phyloP scores from a whole-genome alignment of 2,329 filamentous ascomycete species.

The Aotearoamyces nothofagi region DNA sequence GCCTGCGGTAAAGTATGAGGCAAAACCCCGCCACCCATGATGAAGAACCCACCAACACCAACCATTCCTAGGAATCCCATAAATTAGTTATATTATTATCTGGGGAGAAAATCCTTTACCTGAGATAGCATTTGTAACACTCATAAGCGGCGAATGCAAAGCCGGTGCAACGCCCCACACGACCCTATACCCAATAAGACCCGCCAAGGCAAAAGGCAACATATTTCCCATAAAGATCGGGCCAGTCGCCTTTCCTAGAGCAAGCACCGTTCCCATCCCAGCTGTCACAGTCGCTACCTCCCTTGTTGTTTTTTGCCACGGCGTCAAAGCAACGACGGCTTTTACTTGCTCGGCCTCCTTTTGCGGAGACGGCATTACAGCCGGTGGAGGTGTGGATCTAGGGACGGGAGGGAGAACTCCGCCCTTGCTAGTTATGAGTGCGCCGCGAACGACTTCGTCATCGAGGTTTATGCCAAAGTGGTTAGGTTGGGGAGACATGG shows the following conservation, averaged over 20 bases:
- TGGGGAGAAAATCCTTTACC: constrained; percentile 35
- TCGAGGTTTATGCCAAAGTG: constrained; percentile 66
- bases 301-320: constrained; percentile 66
- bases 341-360: constrained; percentile 32
- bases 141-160: constrained; percentile 81
- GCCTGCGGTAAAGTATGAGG: constrained; percentile 66
- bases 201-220: constrained; percentile 72
- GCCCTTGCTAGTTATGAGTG: constrained; percentile 70
- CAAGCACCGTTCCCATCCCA: constrained; percentile 61
- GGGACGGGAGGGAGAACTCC: constrained; percentile 63
- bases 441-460: constrained; percentile 74
- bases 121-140: constrained; percentile 83
- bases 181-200: constrained; percentile 74
- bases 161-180: constrained; percentile 79
- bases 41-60: constrained; percentile 74
- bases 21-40: constrained; percentile 69
- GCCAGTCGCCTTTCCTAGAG: constrained; percentile 65
- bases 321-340: constrained; percentile 51
- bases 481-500: constrained; percentile 64
- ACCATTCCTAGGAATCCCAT: constrained; percentile 52
- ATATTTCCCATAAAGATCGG: constrained; percentile 80
- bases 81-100: no score
- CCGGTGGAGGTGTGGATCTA: constrained; percentile 43
- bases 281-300: constrained; percentile 63
- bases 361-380: constrained; percentile 31